Conservation (phyloP, 805 yeast species). For the Saccharomycodes ludwigii region DNA sequence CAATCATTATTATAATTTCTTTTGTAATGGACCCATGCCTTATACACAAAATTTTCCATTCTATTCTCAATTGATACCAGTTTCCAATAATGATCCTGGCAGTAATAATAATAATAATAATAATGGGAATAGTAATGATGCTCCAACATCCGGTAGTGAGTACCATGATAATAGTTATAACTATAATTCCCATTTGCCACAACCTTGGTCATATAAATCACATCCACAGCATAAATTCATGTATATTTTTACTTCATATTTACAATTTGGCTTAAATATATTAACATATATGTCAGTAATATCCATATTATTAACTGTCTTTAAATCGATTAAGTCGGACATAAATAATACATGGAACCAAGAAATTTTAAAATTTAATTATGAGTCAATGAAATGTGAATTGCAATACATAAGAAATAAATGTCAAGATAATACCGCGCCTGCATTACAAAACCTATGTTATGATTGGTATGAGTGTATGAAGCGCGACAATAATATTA, state of each 20-base stretch:
- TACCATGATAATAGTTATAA: conserved; percentile 7
- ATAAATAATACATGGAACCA: conserved; percentile 38
- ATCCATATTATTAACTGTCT: conserved; percentile 30
- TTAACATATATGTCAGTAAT: conserved; percentile 32
- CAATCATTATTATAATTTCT: conserved; percentile 16
- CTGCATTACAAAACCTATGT: conserved; percentile 48
- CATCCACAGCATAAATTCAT: conserved; percentile 41
- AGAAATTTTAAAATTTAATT: conserved; percentile 30
- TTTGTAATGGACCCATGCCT: conserved; percentile 1
- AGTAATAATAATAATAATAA: too few relatives aligned
- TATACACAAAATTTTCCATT: too few relatives aligned
- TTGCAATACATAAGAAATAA: conserved; percentile 39
- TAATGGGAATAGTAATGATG: too few relatives aligned
- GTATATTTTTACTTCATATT: conserved; percentile 47
- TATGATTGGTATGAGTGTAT: conserved; percentile 54
- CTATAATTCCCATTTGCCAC: conserved; percentile 39
- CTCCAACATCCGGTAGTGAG: background rate
- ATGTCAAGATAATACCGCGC: conserved; percentile 45
- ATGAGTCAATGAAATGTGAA: conserved; percentile 44
- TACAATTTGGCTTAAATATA: conserved; percentile 43
- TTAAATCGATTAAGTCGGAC: conserved; percentile 42
- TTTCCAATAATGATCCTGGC: background rate
- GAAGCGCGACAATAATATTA: conserved; percentile 35
- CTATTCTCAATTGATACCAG: conserved; percentile 2
- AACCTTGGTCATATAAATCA: conserved; percentile 45